phyloP scores from a whole-genome alignment of 306 rosid genomes.

The Ormosia emarginata region DNA sequence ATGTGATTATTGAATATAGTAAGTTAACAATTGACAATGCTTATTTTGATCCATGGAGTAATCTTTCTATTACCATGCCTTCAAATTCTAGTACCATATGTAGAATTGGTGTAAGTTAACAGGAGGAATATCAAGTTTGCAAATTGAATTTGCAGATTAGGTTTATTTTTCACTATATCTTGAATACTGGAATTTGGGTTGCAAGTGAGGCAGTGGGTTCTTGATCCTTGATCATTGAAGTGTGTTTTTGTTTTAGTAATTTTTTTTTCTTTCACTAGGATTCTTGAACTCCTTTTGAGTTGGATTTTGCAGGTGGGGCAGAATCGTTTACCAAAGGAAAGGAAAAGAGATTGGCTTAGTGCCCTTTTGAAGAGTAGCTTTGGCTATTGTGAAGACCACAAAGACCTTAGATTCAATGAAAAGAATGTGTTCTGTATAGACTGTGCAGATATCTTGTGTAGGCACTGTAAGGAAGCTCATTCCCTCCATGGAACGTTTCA shows the following conservation, averaged over 20 bases:
- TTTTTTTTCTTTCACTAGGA: not conserved
- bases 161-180: constrained; percentile 4
- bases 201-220: not conserved
- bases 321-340: constrained; percentile 36
- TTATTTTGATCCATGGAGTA: not conserved
- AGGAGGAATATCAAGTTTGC: not conserved
- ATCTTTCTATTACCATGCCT: not conserved
- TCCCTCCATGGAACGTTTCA: constrained; percentile 67
- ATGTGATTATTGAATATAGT: constrained; percentile 9
- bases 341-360: constrained; percentile 61
- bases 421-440: constrained; percentile 80
- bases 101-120: not conserved
- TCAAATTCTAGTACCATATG: not conserved
- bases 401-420: constrained; percentile 58
- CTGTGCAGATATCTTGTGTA: constrained; percentile 64
- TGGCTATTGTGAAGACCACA: constrained; percentile 62
- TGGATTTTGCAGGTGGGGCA: constrained; percentile 51
- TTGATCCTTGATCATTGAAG: constrained; percentile 22
- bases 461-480: constrained; percentile 72
- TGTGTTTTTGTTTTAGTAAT: not conserved
- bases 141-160: constrained; percentile 11
- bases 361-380: constrained; percentile 56
- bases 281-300: constrained; percentile 23
- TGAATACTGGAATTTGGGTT: not conserved
- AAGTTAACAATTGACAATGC: not conserved